Evolutionary conservation across 176 grass and related monocot genomes (phyloP).

Genomic region (Tillandsia fasciculata): DNA sequence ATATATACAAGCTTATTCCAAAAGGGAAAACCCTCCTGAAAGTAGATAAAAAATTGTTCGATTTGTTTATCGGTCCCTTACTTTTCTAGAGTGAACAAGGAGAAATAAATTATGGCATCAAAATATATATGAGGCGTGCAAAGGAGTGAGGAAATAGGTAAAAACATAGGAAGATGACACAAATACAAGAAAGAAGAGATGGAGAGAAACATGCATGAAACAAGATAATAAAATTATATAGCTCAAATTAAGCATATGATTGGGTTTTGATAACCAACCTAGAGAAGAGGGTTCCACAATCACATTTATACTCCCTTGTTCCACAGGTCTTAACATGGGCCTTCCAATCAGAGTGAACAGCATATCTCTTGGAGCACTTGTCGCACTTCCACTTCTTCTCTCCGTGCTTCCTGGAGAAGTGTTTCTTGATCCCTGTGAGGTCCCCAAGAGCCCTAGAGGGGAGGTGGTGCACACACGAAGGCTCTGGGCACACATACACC

Average conservation of each 20-base stretch:
- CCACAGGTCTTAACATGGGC: conserved; percentile 90
- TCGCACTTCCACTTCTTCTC: conserved; percentile 97
- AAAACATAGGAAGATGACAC: too few relatives aligned
- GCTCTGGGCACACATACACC: conserved; percentile 91
- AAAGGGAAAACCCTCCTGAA: too few relatives aligned
- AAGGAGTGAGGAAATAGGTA: too few relatives aligned
- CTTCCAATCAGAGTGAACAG: conserved; percentile 98
- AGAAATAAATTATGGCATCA: too few relatives aligned
- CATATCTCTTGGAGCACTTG: conserved; percentile 79
- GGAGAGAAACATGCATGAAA: not conserved
- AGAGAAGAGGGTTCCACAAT: conserved; percentile 89
- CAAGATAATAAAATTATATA: not conserved
- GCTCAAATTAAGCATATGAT: not conserved
- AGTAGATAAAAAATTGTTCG: too few relatives aligned
- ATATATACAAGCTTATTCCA: too few relatives aligned
- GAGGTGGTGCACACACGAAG: conserved; percentile 80
- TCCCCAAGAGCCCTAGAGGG: conserved; percentile 73
- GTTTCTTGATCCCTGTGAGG: conserved; percentile 94
- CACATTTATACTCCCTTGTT: conserved; percentile 83
- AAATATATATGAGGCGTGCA: too few relatives aligned
- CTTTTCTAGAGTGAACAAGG: too few relatives aligned
- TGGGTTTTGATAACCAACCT: conserved; percentile 28
- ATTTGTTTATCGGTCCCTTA: too few relatives aligned
- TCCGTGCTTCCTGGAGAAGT: conserved; percentile 88
- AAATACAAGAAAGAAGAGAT: too few relatives aligned